Evolutionary conservation across 2,329 filamentous ascomycete genomes (phyloP).

Genomic region (Colletotrichum spinosum): DNA sequence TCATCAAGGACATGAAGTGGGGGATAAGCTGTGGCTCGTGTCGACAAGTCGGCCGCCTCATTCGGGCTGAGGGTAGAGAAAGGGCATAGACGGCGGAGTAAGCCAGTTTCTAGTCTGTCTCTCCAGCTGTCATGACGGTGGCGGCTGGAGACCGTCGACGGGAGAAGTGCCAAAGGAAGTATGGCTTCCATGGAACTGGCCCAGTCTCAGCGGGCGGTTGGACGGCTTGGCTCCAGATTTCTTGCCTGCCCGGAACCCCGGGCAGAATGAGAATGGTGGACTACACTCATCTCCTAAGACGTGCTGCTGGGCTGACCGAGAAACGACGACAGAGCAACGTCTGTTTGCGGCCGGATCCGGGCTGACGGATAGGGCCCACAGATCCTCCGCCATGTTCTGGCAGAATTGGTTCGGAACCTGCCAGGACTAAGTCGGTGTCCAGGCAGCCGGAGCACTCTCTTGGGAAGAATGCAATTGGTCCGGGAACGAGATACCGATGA

Average conservation of each 20-base stretch:
- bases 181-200: constrained; percentile 14
- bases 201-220: neutral
- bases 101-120: constrained; percentile 2
- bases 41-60: constrained; percentile 25
- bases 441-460: neutral
- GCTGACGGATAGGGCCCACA: neutral
- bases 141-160: constrained; percentile 15
- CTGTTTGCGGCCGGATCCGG: constrained; percentile 28
- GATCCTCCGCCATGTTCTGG: neutral
- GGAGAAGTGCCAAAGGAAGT: constrained; percentile 18
- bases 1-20: neutral
- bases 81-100: constrained; percentile 5
- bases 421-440: neutral
- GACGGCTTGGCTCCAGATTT: constrained; percentile 6
- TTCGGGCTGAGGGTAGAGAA: constrained; percentile 11
- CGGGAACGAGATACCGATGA: constrained; percentile 10
- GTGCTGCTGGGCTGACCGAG: constrained; percentile 15
- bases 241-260: constrained; percentile 23
- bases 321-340: constrained; percentile 15
- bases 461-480: constrained; percentile 9
- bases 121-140: constrained; percentile 33
- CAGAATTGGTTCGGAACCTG: constrained; percentile 13
- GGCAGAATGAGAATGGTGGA: too few relatives aligned
- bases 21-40: constrained; percentile 29
- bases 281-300: constrained; percentile 1